phyloP scores from a whole-genome alignment of 2,329 filamentous ascomycete species.

The Hymenoscyphus linearis region DNA sequence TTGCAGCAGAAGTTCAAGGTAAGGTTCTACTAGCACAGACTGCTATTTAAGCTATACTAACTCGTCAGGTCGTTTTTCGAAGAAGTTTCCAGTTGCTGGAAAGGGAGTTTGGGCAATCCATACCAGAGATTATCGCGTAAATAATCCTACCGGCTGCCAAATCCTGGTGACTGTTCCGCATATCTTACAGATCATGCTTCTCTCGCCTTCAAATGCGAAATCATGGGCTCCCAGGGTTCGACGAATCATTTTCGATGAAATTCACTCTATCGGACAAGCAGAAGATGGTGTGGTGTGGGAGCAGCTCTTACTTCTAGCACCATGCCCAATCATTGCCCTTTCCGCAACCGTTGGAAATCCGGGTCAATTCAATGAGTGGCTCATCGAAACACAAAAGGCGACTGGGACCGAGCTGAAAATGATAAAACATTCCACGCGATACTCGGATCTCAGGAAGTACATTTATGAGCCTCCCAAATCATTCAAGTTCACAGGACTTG shows the following conservation, averaged over 20 bases:
- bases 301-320: constrained; percentile 66
- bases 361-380: constrained; percentile 63
- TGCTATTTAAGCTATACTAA: constrained; percentile 7
- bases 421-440: constrained; percentile 63
- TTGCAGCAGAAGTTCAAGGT: constrained; percentile 72
- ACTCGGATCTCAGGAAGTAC: constrained; percentile 75
- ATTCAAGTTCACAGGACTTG: constrained; percentile 32
- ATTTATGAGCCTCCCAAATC: constrained; percentile 50
- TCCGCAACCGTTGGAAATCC: constrained; percentile 78
- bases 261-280: constrained; percentile 72
- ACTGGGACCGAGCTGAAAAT: constrained; percentile 61
- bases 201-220: constrained; percentile 59
- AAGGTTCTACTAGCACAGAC: background rate
- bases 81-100: constrained; percentile 49
- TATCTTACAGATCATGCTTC: constrained; percentile 73
- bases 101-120: constrained; percentile 76
- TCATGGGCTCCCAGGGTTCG: constrained; percentile 64
- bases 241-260: constrained; percentile 77
- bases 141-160: constrained; percentile 67
- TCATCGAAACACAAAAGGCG: constrained; percentile 56
- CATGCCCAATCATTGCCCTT: constrained; percentile 72
- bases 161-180: constrained; percentile 73
- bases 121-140: constrained; percentile 69
- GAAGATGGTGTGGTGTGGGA: constrained; percentile 77
- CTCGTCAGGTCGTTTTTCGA: constrained; percentile 53